A percentile compares a stretch with the other conserved stretches of the same genome.
Evolutionary conservation across 352 stramenopile species (phyloP).

Genomic region (Phytophthora tentaculata): DNA sequence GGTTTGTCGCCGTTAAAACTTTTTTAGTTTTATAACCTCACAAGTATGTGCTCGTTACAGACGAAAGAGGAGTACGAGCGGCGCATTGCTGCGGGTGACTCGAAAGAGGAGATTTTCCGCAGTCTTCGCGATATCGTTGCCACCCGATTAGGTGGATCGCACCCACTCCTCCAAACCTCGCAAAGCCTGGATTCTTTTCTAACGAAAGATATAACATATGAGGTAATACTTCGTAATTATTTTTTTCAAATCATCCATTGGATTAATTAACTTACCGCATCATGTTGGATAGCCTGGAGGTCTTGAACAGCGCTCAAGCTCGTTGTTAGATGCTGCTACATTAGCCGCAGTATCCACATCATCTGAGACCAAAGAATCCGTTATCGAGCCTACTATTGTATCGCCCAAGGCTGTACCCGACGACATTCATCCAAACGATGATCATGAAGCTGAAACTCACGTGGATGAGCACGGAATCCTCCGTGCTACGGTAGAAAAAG

Average conservation of each 20-base stretch:
- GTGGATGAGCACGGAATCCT: conserved; percentile 2
- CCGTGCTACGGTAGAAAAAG: conserved; percentile 16
- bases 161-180: not conserved
- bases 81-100: conserved; percentile 39
- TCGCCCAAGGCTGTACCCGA: conserved; percentile 1
- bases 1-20: conserved; percentile 14
- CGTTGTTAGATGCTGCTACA: conserved; percentile 29
- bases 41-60: conserved; percentile 7
- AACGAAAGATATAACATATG: not conserved
- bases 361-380: conserved; percentile 3
- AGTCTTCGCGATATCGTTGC: conserved; percentile 46
- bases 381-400: conserved; percentile 10
- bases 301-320: conserved; percentile 9
- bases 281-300: not conserved
- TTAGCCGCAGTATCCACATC: conserved; percentile 21
- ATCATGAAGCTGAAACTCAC: conserved; percentile 2
- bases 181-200: not conserved
- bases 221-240: not conserved
- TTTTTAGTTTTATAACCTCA: not conserved
- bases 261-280: too few relatives aligned
- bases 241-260: not conserved
- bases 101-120: conserved; percentile 51
- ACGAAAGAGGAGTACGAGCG: conserved; percentile 50
- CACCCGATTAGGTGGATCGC: not conserved
- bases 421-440: conserved; percentile 1